Base-by-base conservation (phyloP, 257 asterid genomes). In the Linderniella brevidens region DNA sequence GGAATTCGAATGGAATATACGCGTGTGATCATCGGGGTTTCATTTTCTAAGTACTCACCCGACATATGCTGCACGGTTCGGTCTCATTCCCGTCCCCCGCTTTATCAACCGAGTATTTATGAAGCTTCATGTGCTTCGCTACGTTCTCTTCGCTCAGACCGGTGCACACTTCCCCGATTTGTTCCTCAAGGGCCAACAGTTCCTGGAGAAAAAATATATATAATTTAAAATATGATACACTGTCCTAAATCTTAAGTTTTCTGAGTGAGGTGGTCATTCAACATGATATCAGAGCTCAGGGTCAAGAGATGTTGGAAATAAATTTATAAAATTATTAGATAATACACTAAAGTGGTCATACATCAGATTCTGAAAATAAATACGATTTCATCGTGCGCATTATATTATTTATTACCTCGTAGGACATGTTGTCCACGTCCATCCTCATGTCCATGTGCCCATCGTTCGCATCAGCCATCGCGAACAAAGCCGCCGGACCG, bases 11-110 rank as follows among this genome's bases (percentile, higher is more conserved):
- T 35, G 17, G 7, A 19, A 46, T 15, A 17, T 16, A 11, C 35
- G 12, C 9, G 29, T 36, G 17, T 9, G 53, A n/a, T n/a, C n/a
- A n/a, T n/a, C n/a, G n/a, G n/a, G n/a, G n/a, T n/a, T n/a, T n/a
- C 41, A 37, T 51, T 49, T 19, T 17, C 15, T 35, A 35, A 13
- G 46, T 35, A 13, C 62, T 54, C 53, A 79, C 92, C 56, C 82
- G 77, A 51, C 92, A 79, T 44, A 79, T 67, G 48, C 82, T 69
- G 71, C 92, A 79, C 17, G 81, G 81, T 60, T 78, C 87, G 4
- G 70, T 51, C 60, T 79, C 92, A 0, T 25, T 57, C 3, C 45
- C 46, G 25, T 60, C 60, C 19, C 60, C 62, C 3, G 52, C 42
- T 62, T 51, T 56, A 20, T 36, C 17, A 40, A n/a, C 51, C 4